Conservation (phyloP, 2,329 filamentous ascomycete genomes). For the Ophiostoma sp. region DNA sequence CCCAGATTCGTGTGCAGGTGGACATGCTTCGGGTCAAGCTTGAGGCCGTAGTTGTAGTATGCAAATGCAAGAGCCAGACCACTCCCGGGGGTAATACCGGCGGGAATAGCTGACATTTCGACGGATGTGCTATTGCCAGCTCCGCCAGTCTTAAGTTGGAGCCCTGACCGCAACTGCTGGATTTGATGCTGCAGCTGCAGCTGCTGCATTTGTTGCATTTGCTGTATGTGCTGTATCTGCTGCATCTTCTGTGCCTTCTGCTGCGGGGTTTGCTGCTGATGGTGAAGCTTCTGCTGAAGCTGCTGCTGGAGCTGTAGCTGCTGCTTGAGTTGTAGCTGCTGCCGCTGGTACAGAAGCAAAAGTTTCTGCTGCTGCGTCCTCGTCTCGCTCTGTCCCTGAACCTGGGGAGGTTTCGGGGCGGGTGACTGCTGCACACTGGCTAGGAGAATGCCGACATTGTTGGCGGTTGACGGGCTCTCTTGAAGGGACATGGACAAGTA, state of each 20-base stretch:
- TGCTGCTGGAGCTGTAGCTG: conserved; percentile 3
- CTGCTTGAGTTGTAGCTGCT: conserved; percentile 8
- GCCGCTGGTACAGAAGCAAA: neutral
- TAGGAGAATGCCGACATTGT: conserved; percentile 96
- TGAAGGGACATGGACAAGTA: conserved; percentile 92
- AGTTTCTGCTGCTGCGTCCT: conserved; percentile 11
- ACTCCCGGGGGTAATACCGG: conserved; percentile 74
- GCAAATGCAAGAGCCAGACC: conserved; percentile 81
- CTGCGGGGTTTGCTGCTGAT: neutral
- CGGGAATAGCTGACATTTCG: conserved; percentile 49
- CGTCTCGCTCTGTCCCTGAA: neutral
- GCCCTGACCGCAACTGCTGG: neutral
- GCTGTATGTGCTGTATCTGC: neutral
- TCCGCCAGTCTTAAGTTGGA: conserved; percentile 16
- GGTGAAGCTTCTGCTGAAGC: neutral
- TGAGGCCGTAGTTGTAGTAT: conserved; percentile 92
- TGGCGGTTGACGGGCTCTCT: conserved; percentile 93
- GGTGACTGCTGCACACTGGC: conserved; percentile 75
- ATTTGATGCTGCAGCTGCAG: conserved; percentile 12
- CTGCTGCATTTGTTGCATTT: conserved; percentile 1
- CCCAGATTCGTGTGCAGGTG: conserved; percentile 96
- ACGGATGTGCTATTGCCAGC: conserved; percentile 16
- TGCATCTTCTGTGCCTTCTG: neutral
- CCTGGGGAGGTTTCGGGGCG: neutral
- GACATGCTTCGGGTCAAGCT: conserved; percentile 80